Conservation (phyloP, 2,329 filamentous ascomycete species). For the Neophaeococcomyces aloes region DNA sequence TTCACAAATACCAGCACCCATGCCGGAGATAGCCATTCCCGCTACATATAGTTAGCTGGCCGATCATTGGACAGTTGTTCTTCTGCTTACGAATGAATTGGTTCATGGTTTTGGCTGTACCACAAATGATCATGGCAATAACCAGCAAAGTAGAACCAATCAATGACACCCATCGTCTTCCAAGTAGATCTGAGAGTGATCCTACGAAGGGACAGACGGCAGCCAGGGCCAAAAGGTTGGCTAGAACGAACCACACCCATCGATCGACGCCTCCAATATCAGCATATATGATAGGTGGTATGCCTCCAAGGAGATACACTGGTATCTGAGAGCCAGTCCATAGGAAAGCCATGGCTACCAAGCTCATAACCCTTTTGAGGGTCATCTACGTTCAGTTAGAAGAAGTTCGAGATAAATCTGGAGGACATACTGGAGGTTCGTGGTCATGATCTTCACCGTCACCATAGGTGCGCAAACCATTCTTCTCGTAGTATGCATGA, state of each 20-base stretch:
- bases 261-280: conserved; percentile 51
- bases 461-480: conserved; percentile 36
- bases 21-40: conserved; percentile 49
- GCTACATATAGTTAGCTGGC: conserved; percentile 32
- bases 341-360: conserved; percentile 50
- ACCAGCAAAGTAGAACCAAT: conserved; percentile 45
- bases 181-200: conserved; percentile 52
- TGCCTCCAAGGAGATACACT: conserved; percentile 41
- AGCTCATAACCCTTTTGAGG: conserved; percentile 32
- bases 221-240: conserved; percentile 46
- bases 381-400: conserved; percentile 15
- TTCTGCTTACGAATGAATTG: conserved; percentile 31
- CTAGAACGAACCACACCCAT: conserved; percentile 50
- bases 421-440: conserved; percentile 33
- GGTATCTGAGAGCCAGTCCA: conserved; percentile 53
- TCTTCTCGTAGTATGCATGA: conserved; percentile 38
- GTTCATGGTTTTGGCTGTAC: conserved; percentile 50
- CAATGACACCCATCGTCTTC: conserved; percentile 50
- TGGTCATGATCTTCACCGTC: conserved; percentile 40
- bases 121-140: conserved; percentile 49
- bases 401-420: background rate
- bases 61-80: too few species aligned
- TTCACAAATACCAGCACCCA: conserved; percentile 57
- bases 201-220: conserved; percentile 55
- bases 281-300: conserved; percentile 46